Evolutionary conservation across 2,329 filamentous ascomycete species (phyloP).

Genomic region (Talaromyces rugulosus): DNA sequence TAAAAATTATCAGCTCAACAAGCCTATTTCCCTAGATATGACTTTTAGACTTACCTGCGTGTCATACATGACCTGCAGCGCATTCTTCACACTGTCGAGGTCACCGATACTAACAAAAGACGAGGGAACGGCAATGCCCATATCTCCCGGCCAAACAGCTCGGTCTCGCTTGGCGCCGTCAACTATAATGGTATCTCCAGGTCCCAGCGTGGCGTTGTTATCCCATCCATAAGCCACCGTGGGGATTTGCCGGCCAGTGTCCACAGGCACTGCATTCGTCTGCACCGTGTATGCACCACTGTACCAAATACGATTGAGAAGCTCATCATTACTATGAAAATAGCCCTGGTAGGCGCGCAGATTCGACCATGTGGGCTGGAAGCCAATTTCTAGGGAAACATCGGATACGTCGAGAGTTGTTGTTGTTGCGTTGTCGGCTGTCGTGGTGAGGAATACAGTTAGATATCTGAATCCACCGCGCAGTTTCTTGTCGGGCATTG

Average conservation of each 20-base stretch:
- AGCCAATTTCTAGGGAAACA: slow-evolving; percentile 42
- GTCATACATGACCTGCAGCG: slow-evolving; percentile 46
- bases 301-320: slow-evolving; percentile 57
- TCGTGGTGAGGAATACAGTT: slow-evolving; percentile 36
- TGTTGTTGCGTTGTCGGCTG: slow-evolving; percentile 23
- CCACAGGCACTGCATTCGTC: slow-evolving; percentile 37
- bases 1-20: not conserved
- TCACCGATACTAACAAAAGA: slow-evolving; percentile 42
- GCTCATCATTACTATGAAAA: slow-evolving; percentile 48
- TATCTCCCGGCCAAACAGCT: slow-evolving; percentile 47
- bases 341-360: slow-evolving; percentile 52
- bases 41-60: slow-evolving; percentile 27
- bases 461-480: slow-evolving; percentile 45
- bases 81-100: slow-evolving; percentile 45
- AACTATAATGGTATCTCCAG: slow-evolving; percentile 40
- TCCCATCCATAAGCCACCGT: slow-evolving; percentile 31
- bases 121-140: slow-evolving; percentile 47
- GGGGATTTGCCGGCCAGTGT: slow-evolving; percentile 34
- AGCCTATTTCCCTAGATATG: not conserved
- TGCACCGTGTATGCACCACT: slow-evolving; percentile 53
- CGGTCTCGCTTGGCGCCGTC: slow-evolving; percentile 43
- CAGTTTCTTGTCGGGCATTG: slow-evolving; percentile 35
- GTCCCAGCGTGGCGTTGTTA: slow-evolving; percentile 37
- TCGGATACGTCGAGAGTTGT: slow-evolving; percentile 30
- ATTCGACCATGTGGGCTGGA: slow-evolving; percentile 51